These are phyloP conservation scores for Sordariomycetes sp. DNA, from an alignment of 2,329 filamentous ascomycete genomes.

Conservation along the genomic window DNA sequence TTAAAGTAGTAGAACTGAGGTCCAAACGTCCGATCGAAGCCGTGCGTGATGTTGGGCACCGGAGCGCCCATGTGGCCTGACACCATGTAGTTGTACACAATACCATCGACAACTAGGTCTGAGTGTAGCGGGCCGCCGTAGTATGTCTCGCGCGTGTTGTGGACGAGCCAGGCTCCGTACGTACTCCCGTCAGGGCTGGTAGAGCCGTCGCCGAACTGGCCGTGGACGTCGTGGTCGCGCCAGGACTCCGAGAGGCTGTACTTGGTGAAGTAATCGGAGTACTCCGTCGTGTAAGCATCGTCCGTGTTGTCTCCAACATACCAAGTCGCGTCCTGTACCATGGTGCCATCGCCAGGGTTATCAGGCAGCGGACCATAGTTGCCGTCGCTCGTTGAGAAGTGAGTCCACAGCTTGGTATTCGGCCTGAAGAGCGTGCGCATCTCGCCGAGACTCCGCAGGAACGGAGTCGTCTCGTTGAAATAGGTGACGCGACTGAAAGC, in stretches of 20 bases:
- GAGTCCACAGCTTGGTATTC: conserved; percentile 46
- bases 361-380: conserved; percentile 36
- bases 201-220: conserved; percentile 24
- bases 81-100: conserved; percentile 50
- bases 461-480: conserved; percentile 40
- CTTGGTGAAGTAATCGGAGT: conserved; percentile 52
- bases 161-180: conserved; percentile 49
- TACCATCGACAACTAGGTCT: conserved; percentile 49
- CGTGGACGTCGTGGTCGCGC: conserved; percentile 44
- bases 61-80: conserved; percentile 51
- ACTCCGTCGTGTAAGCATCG: conserved; percentile 40
- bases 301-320: conserved; percentile 38
- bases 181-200: conserved; percentile 33
- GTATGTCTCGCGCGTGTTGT: conserved; percentile 51
- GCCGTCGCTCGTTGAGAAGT: conserved; percentile 42
- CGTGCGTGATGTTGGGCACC: conserved; percentile 49
- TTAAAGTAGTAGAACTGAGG: conserved; percentile 54
- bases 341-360: conserved; percentile 24
- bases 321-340: conserved; percentile 53
- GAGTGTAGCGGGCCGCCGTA: conserved; percentile 49
- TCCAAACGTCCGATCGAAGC: conserved; percentile 53
- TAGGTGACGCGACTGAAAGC: conserved; percentile 48
- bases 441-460: conserved; percentile 45
- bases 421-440: conserved; percentile 48
- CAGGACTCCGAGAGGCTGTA: conserved; percentile 48